Conservation (phyloP, 176 grass and related monocot species). For the Pontederia crassipes region DNA sequence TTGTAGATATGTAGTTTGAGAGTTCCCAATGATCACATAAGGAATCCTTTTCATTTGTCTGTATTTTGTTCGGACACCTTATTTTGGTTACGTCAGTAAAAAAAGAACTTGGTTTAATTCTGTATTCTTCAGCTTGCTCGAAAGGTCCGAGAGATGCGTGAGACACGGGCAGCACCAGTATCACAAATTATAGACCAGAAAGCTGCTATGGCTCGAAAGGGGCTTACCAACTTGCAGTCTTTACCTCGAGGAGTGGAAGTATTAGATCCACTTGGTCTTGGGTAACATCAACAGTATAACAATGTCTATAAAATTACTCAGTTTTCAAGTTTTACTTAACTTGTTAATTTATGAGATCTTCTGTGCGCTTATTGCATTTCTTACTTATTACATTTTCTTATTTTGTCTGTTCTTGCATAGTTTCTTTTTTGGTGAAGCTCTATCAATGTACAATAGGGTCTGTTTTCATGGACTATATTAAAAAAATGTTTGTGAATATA, state of each 20-base stretch:
- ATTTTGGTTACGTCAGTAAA: neutral
- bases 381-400: neutral
- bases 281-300: constrained; percentile 42
- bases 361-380: too few species aligned
- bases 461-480: too few species aligned
- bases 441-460: neutral
- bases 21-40: too few species aligned
- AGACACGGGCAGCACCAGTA: constrained; percentile 65
- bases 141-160: constrained; percentile 91
- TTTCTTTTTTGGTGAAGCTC: neutral
- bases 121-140: constrained; percentile 60
- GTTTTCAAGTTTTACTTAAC: neutral
- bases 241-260: constrained; percentile 96
- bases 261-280: constrained; percentile 92
- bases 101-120: constrained; percentile 12
- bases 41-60: too few species aligned
- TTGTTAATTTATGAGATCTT: neutral
- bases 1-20: too few species aligned
- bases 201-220: constrained; percentile 49
- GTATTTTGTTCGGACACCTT: neutral
- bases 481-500: too few species aligned
- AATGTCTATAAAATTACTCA: neutral
- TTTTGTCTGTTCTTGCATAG: neutral
- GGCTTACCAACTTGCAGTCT: constrained; percentile 60
- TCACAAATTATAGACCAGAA: constrained; percentile 70